A percentile compares a stretch with the other conserved stretches of the same genome.
Conservation (phyloP, 2,329 filamentous ascomycete species). For the Calycina herbarum region DNA sequence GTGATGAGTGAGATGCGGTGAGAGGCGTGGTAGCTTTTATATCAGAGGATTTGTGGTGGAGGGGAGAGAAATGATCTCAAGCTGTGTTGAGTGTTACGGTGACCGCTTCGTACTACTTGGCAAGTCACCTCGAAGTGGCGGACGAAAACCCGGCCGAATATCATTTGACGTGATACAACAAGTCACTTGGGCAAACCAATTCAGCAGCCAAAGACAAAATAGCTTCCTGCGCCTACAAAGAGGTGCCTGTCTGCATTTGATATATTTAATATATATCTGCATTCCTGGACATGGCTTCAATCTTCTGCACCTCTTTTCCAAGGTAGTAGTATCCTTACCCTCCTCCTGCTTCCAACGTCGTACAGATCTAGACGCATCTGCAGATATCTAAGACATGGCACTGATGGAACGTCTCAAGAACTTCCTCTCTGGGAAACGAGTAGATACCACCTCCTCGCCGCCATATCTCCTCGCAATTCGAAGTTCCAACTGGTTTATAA, state of each 20-base stretch:
- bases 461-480: slow-evolving; percentile 34
- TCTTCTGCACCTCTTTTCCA: background rate
- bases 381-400: slow-evolving; percentile 7
- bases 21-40: background rate
- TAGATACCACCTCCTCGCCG: slow-evolving; percentile 26
- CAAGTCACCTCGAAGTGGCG: too few species aligned
- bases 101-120: background rate
- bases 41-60: background rate
- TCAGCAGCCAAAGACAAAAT: background rate
- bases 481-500: slow-evolving; percentile 36
- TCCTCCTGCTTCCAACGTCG: background rate
- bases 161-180: background rate
- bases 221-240: background rate
- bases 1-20: background rate
- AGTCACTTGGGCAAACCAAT: background rate
- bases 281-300: background rate
- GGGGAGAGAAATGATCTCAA: background rate
- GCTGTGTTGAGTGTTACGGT: background rate
- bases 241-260: background rate
- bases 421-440: slow-evolving; percentile 31
- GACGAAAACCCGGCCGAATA: background rate
- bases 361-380: background rate
- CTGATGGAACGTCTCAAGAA: slow-evolving; percentile 25
- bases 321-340: background rate
- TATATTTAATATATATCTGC: background rate